Base-by-base conservation (phyloP, 345 rosid genomes). In the Cardamine occulta region DNA sequence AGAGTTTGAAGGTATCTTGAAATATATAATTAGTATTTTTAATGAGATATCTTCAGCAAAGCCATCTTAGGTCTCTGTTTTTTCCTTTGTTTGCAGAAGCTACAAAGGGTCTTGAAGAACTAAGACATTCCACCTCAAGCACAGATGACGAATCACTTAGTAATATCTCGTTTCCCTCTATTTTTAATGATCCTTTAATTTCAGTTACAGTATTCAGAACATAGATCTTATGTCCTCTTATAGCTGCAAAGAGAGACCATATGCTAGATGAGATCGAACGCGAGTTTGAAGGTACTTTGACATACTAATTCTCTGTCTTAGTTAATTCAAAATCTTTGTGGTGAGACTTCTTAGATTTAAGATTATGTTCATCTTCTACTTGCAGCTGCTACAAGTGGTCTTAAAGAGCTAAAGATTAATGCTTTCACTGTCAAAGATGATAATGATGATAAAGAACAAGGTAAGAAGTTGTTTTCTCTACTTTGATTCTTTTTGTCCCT, bases 211-310 rank as follows among this genome's bases (percentile, higher is more conserved):
- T 21, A 51, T 42, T 75, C 18, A 37, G n/a, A 54, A 26, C 28
- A 51, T 1, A 75, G 26, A 51, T 68, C 39, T 39, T 19, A 60
- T 75, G 49, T 52, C 39, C 61, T 68, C 2, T 70, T 70, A 7
- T 70, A 70, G 80, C 80, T 63, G 71, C 66, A 70, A 76, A 56
- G 42, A 76, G 75, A 63, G 1, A 47, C 3, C 48, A 19, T 45
- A 76, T 76, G 80, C 71, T 76, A 49, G 75, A 76, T 76, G 80
- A 63, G 40, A 76, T 76, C 0, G 80, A 77, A 47, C 80, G 80
- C 2, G 80, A 77, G 48, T 77, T 77, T 64, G 80, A 77, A 77
- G 80, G 80, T 77, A 71, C 29, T 49, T 63, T 65, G 44, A 70
- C 59, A 63, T 34, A 34, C 60, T 44, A 24, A 44, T 8, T 11